Evolutionary conservation across 1,139 yeast genomes (phyloP).

Genomic region (Zygoascus sp.): DNA sequence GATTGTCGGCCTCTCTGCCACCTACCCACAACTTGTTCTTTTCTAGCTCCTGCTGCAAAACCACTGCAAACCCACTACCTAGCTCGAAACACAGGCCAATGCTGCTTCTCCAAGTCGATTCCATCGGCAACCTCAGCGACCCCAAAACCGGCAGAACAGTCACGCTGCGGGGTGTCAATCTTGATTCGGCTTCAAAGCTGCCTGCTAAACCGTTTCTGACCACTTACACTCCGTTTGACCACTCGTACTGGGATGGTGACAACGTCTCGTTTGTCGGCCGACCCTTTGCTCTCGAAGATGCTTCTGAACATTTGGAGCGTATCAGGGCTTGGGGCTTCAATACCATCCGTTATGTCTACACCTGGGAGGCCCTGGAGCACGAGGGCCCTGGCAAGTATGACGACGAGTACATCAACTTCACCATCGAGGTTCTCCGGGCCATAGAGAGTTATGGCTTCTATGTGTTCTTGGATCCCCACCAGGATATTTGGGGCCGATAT

Average conservation of each 20-base stretch:
- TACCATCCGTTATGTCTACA: constrained; percentile 66
- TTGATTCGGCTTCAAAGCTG: constrained; percentile 65
- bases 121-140: constrained; percentile 57
- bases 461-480: constrained; percentile 85
- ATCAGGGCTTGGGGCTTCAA: constrained; percentile 81
- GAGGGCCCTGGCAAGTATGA: constrained; percentile 83
- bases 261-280: constrained; percentile 73
- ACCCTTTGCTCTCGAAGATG: constrained; percentile 74
- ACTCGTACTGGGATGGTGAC: constrained; percentile 64
- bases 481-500: constrained; percentile 89
- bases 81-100: neutral
- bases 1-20: neutral
- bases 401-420: constrained; percentile 66
- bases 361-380: constrained; percentile 95
- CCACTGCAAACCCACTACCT: neutral
- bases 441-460: constrained; percentile 64
- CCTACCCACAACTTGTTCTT: neutral
- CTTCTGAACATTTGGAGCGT: constrained; percentile 60
- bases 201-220: constrained; percentile 57
- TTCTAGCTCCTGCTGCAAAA: too few relatives aligned
- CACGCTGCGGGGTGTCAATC: constrained; percentile 69
- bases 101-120: constrained; percentile 32
- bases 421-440: constrained; percentile 56
- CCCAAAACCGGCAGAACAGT: constrained; percentile 36
- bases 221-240: constrained; percentile 47